phyloP scores from a whole-genome alignment of 2,329 filamentous ascomycete genomes.

The Talaromyces sp. region DNA sequence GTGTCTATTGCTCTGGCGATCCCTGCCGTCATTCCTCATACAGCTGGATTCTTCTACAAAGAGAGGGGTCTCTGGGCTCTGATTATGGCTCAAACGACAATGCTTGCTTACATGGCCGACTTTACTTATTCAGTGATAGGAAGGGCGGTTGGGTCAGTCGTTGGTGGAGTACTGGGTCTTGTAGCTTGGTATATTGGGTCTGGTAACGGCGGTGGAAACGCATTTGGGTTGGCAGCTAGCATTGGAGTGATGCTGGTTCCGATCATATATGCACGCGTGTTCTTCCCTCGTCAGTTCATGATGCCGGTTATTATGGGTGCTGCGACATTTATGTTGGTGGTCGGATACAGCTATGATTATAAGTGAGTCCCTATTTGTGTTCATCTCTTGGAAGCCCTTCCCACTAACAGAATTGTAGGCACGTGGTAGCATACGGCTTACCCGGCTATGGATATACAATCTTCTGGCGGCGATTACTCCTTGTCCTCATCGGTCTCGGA shows the following conservation, averaged over 20 bases:
- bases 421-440: constrained; percentile 44
- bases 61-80: constrained; percentile 53
- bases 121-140: constrained; percentile 47
- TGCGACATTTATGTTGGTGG: constrained; percentile 43
- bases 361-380: constrained; percentile 22
- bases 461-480: constrained; percentile 47
- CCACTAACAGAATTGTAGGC: constrained; percentile 23
- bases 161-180: constrained; percentile 49
- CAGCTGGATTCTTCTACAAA: constrained; percentile 51
- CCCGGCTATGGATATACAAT: constrained; percentile 48
- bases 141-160: constrained; percentile 43
- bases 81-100: constrained; percentile 50
- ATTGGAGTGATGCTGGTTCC: constrained; percentile 31
- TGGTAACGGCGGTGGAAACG: constrained; percentile 47
- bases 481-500: constrained; percentile 46
- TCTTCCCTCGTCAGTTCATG: constrained; percentile 29
- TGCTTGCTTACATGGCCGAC: constrained; percentile 52
- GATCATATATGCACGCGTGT: constrained; percentile 37
- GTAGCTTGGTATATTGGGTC: constrained; percentile 53
- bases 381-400: background rate
- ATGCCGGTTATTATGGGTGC: constrained; percentile 39
- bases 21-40: constrained; percentile 41
- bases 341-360: constrained; percentile 50
- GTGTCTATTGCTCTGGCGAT: constrained; percentile 47
- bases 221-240: constrained; percentile 49